A percentile compares a stretch with the other conserved stretches of the same genome.
These are phyloP conservation scores for Aspergillus mulundensis DNA, from an alignment of 495 filamentous ascomycete species.

Conservation along the genomic window DNA sequence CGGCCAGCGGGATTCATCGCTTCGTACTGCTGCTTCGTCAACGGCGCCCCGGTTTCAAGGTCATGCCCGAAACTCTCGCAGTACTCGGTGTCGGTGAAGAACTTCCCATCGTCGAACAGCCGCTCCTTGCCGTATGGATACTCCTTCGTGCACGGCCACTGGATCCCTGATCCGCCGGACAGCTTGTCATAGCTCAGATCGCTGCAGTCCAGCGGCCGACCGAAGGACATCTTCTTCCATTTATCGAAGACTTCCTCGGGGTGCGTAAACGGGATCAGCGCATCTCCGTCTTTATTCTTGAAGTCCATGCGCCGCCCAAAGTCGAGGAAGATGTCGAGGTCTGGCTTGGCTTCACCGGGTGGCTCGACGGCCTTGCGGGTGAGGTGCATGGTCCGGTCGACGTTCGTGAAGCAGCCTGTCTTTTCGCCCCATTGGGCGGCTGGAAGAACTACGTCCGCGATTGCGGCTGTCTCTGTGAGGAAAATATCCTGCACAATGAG, in stretches of 20 bases:
- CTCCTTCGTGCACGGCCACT: slow-evolving; percentile 4
- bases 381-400: slow-evolving; percentile 22
- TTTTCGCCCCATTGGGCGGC: slow-evolving; percentile 22
- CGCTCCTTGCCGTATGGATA: not conserved
- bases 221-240: slow-evolving; percentile 19
- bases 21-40: not conserved
- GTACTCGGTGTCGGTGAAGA: slow-evolving; percentile 7
- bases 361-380: slow-evolving; percentile 20
- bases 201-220: slow-evolving; percentile 21
- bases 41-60: slow-evolving; percentile 1
- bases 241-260: slow-evolving; percentile 20
- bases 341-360: slow-evolving; percentile 11
- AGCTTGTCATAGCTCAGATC: slow-evolving; percentile 6
- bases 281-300: slow-evolving; percentile 17
- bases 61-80: slow-evolving; percentile 9
- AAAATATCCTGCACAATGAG: slow-evolving; percentile 3
- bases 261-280: slow-evolving; percentile 12
- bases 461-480: slow-evolving; percentile 2
- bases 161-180: not conserved
- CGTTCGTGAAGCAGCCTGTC: slow-evolving; percentile 24
- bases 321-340: slow-evolving; percentile 21
- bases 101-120: slow-evolving; percentile 4
- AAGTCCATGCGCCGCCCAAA: slow-evolving; percentile 21
- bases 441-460: slow-evolving; percentile 18
- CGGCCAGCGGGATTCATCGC: slow-evolving; percentile 5